Evolutionary conservation across 2,329 filamentous ascomycete species (phyloP).

Genomic region (Fusarium sp.): DNA sequence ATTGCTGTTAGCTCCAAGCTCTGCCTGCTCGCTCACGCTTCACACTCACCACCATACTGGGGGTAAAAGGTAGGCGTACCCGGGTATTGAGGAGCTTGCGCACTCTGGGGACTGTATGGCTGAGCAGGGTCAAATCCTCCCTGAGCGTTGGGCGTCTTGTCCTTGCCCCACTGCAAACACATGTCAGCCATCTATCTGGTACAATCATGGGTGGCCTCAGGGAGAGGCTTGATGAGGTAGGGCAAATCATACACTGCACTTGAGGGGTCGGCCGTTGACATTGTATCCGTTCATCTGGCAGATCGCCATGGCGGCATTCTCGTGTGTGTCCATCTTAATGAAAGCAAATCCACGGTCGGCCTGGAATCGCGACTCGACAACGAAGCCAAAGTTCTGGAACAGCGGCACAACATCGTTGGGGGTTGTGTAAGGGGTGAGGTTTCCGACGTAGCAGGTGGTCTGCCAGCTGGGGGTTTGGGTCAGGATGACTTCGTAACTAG

Average conservation of each 20-base stretch:
- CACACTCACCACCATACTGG: constrained; percentile 83
- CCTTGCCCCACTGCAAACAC: constrained; percentile 89
- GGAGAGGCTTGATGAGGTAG: not conserved
- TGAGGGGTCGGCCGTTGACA: constrained; percentile 94
- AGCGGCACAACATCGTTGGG: constrained; percentile 97
- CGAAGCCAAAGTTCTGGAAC: constrained; percentile 98
- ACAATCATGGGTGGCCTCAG: not conserved
- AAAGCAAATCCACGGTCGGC: constrained; percentile 98
- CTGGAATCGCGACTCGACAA: constrained; percentile 97
- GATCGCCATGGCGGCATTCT: constrained; percentile 98
- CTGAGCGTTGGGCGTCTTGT: constrained; percentile 84
- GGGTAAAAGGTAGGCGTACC: constrained; percentile 91
- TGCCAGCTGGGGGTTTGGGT: constrained; percentile 97
- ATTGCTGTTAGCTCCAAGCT: constrained; percentile 42
- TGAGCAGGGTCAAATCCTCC: constrained; percentile 82
- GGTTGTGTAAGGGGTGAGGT: constrained; percentile 96
- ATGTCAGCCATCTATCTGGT: constrained; percentile 28
- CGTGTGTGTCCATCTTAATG: constrained; percentile 98
- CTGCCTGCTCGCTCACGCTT: not conserved
- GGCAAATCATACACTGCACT: constrained; percentile 89
- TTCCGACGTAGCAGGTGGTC: constrained; percentile 98
- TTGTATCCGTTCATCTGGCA: constrained; percentile 98
- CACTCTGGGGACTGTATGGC: constrained; percentile 78
- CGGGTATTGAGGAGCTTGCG: constrained; percentile 78
- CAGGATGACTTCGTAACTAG: constrained; percentile 97